Percentiles rank a stretch among this genome's conserved stretches.
Evolutionary conservation across 768 basidiomycete genomes (phyloP).

Genomic region (Cystofilobasidium macerans): DNA sequence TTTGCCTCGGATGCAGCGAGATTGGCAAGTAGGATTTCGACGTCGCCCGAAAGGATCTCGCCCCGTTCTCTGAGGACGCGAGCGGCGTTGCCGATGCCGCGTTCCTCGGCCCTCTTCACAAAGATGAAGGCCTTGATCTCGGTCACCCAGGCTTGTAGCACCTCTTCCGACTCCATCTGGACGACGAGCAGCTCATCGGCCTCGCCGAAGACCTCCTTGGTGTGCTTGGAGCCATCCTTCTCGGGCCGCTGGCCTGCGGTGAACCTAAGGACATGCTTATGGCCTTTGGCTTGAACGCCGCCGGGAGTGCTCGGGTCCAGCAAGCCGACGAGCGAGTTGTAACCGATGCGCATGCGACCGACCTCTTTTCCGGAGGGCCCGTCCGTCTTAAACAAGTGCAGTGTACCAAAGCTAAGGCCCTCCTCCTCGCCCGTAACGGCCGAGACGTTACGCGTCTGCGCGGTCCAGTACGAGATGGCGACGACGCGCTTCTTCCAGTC

Average conservation of each 20-base stretch:
- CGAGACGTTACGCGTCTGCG: background rate
- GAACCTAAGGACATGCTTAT: background rate
- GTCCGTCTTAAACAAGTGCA: background rate
- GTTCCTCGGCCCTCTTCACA: background rate
- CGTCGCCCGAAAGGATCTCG: background rate
- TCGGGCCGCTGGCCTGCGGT: background rate
- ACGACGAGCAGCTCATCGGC: background rate
- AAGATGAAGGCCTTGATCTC: conserved; percentile 4
- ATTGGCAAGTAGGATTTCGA: background rate
- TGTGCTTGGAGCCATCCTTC: background rate
- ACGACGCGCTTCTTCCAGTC: conserved; percentile 3
- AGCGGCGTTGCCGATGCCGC: conserved; percentile 2
- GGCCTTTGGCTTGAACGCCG: background rate
- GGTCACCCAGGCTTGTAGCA: background rate
- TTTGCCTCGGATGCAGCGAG: background rate
- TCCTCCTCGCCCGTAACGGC: conserved; percentile 1
- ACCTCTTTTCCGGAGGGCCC: background rate
- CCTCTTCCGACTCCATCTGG: background rate
- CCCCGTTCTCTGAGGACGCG: background rate
- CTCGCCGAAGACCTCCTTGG: conserved; percentile 4
- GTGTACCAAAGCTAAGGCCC: background rate
- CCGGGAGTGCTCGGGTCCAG: background rate
- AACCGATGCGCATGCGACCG: background rate
- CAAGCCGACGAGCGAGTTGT: background rate
- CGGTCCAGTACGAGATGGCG: background rate